phyloP scores from a whole-genome alignment of 129 eudicot genomes.

The Flaveria robusta region DNA sequence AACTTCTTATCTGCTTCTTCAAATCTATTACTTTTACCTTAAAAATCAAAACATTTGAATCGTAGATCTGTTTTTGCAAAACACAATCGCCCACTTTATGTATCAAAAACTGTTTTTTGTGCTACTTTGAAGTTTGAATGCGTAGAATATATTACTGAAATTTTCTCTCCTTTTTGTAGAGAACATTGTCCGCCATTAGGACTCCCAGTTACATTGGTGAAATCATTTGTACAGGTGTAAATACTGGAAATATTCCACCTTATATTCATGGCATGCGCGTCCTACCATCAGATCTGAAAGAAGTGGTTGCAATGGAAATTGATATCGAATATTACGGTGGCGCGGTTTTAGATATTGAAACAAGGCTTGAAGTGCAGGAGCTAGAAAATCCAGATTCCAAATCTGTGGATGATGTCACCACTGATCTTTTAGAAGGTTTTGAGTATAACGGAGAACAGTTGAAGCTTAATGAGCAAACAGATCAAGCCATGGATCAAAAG shows the following conservation, averaged over 20 bases:
- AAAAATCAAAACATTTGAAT: neutral
- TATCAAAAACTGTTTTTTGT: neutral
- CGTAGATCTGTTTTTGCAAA: neutral
- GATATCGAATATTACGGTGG: slow-evolving; percentile 87
- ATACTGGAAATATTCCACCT: slow-evolving; percentile 85
- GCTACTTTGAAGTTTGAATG: neutral
- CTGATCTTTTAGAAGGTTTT: slow-evolving; percentile 81
- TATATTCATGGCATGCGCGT: slow-evolving; percentile 80
- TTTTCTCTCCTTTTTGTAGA: slow-evolving; percentile 44
- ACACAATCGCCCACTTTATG: neutral
- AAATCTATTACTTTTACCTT: neutral
- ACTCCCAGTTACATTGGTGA: slow-evolving; percentile 86
- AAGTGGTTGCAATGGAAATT: slow-evolving; percentile 79
- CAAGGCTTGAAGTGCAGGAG: slow-evolving; percentile 83
- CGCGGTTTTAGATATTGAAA: slow-evolving; percentile 64
- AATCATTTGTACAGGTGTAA: slow-evolving; percentile 63
- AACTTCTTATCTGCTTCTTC: neutral
- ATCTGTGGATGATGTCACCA: slow-evolving; percentile 49
- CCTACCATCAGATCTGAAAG: slow-evolving; percentile 82
- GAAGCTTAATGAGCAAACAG: slow-evolving; percentile 54
- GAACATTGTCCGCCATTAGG: slow-evolving; percentile 68
- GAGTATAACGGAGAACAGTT: slow-evolving; percentile 54
- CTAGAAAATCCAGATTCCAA: slow-evolving; percentile 52
- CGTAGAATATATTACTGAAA: neutral
- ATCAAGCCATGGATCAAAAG: slow-evolving; percentile 38